Conservation (phyloP, 169 alveolate species). For the Cryptosporidium viatorum region DNA sequence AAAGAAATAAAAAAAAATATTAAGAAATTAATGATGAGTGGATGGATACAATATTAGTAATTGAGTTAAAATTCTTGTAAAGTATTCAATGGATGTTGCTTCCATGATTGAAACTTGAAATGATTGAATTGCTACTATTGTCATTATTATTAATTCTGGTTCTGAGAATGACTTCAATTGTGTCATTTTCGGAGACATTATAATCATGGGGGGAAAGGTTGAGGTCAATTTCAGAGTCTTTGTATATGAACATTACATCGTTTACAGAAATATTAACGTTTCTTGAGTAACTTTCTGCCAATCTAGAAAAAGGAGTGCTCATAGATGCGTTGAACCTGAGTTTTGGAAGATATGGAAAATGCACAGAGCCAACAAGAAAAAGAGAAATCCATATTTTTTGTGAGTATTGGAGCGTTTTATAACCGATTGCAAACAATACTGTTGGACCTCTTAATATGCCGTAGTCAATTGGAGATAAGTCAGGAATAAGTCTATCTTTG, state of each 20-base stretch:
- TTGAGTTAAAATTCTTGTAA: neutral
- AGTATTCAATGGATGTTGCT: neutral
- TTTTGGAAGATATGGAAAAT: slow-evolving; percentile 77
- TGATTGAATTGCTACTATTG: neutral
- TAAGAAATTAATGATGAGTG: neutral
- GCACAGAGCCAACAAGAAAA: slow-evolving; percentile 75
- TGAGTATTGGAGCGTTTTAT: slow-evolving; percentile 76
- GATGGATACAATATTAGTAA: neutral
- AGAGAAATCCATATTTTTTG: slow-evolving; percentile 78
- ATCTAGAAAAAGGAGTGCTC: slow-evolving; percentile 79
- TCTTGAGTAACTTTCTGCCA: slow-evolving; percentile 79
- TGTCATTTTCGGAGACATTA: slow-evolving; percentile 62
- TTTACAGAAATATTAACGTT: slow-evolving; percentile 73
- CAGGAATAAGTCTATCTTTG: slow-evolving; percentile 69
- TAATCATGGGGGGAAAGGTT: slow-evolving; percentile 58
- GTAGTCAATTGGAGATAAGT: slow-evolving; percentile 77
- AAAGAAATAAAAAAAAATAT: neutral
- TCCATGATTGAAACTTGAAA: neutral
- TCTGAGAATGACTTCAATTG: slow-evolving; percentile 61
- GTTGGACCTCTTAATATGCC: slow-evolving; percentile 77
- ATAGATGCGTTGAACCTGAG: slow-evolving; percentile 78
- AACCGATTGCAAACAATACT: slow-evolving; percentile 70
- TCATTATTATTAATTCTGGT: slow-evolving; percentile 3
- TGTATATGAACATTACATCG: slow-evolving; percentile 43
- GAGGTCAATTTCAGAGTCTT: slow-evolving; percentile 61